Conservation (phyloP, 73 alveolate genomes). For the Paramecium caudatum region DNA sequence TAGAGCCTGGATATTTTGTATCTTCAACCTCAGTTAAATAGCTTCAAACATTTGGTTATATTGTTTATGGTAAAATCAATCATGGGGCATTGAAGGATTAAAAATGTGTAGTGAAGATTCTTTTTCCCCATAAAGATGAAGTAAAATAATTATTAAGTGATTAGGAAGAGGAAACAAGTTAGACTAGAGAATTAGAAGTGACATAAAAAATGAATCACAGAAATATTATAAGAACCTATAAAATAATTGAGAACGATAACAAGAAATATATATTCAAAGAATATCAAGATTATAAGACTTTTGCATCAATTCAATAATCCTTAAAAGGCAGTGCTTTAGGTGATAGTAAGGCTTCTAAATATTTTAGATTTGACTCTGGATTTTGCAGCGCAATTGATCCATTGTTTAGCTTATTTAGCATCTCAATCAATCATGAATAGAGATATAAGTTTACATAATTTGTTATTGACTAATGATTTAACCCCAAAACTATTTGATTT, state of each 20-base stretch:
- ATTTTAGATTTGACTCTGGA: not conserved
- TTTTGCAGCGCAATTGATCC: not conserved
- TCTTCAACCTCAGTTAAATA: too few species aligned
- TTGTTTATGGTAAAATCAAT: not conserved
- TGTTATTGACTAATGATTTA: not conserved
- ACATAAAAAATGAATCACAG: not conserved
- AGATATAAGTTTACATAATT: not conserved
- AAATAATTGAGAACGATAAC: not conserved
- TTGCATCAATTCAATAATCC: not conserved
- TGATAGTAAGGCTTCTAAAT: not conserved
- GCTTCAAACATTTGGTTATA: too few species aligned
- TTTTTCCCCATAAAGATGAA: not conserved
- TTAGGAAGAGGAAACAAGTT: not conserved
- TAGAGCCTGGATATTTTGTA: too few species aligned
- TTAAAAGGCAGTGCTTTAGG: not conserved
- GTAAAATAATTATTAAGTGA: not conserved
- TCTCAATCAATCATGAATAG: not conserved
- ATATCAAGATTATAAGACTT: not conserved
- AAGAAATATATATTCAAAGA: not conserved
- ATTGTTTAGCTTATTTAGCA: not conserved
- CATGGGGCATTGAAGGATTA: not conserved
- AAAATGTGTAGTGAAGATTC: not conserved
- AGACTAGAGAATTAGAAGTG: not conserved
- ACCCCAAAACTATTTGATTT: not conserved
- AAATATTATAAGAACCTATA: not conserved